These are phyloP conservation scores for Cucurbita pepo DNA, from an alignment of 306 rosid genomes.

Conservation along the genomic window DNA sequence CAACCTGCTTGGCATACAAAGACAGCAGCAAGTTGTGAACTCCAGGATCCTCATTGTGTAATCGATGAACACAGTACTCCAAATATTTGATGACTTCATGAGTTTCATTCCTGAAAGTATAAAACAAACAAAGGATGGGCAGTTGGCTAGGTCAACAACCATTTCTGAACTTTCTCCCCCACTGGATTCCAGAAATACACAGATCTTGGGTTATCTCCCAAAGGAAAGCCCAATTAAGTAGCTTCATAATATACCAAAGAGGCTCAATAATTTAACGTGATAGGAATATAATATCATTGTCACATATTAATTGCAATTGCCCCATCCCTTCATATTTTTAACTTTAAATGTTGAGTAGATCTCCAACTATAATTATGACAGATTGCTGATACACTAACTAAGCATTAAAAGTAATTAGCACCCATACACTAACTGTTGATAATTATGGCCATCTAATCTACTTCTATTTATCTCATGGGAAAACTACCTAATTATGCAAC, in stretches of 20 bases:
- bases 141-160: neutral
- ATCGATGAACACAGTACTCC: slow-evolving; percentile 80
- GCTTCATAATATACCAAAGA: no score
- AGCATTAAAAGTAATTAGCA: neutral
- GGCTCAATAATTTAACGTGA: neutral
- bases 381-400: neutral
- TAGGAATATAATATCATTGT: neutral
- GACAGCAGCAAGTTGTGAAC: slow-evolving; percentile 89
- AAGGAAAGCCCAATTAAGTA: no score
- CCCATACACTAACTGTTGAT: neutral
- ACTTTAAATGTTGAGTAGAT: neutral
- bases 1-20: slow-evolving; percentile 89
- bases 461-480: neutral
- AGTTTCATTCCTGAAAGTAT: slow-evolving; percentile 75
- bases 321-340: neutral
- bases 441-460: neutral
- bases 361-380: neutral
- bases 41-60: slow-evolving; percentile 96
- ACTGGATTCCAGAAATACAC: no score
- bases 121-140: slow-evolving; percentile 6
- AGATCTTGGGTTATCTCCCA: no score
- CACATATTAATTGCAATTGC: neutral
- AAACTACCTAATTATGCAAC: neutral
- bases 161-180: no score
- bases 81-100: slow-evolving; percentile 95